These are phyloP conservation scores for Larix sibirica DNA, from an alignment of 83 land plant species.

Conservation along the genomic window DNA sequence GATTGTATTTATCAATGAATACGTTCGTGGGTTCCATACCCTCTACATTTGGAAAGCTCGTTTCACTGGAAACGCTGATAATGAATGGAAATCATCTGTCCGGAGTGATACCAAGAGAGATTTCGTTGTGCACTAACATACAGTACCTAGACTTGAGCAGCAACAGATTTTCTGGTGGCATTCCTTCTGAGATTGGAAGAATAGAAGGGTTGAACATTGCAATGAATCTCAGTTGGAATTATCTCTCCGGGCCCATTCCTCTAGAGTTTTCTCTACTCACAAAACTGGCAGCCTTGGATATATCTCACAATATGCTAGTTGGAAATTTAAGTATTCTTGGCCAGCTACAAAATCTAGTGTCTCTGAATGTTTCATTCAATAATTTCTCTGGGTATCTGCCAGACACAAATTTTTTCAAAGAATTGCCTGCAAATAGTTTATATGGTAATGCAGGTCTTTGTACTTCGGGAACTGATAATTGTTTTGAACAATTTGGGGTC, in stretches of 20 bases:
- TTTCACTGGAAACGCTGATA: constrained; percentile 35
- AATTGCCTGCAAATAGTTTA: constrained; percentile 40
- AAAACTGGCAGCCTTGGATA: constrained; percentile 49
- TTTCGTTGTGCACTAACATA: constrained; percentile 20
- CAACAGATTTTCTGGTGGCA: constrained; percentile 26
- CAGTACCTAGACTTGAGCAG: constrained; percentile 31
- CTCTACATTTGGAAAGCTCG: constrained; percentile 40
- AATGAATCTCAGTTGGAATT: constrained; percentile 66
- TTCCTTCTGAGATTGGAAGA: constrained; percentile 43
- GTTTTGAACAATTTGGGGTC: constrained; percentile 23
- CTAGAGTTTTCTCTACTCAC: constrained; percentile 33
- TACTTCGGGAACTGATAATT: constrained; percentile 36
- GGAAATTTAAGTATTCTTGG: constrained; percentile 39
- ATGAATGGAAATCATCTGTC: constrained; percentile 38
- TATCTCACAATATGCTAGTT: constrained; percentile 56
- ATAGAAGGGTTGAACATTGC: constrained; percentile 58
- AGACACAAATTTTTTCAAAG: constrained; percentile 48
- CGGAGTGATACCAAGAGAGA: constrained; percentile 26
- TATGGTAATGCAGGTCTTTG: constrained; percentile 44
- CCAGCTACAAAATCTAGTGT: constrained; percentile 49
- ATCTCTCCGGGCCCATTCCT: constrained; percentile 53
- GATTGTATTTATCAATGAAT: constrained; percentile 52
- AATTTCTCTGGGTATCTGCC: constrained; percentile 65
- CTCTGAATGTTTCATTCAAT: constrained; percentile 63
- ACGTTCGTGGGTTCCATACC: constrained; percentile 54